Conservation (phyloP, 2,329 filamentous ascomycete species). For the Trichoderma polysporum region DNA sequence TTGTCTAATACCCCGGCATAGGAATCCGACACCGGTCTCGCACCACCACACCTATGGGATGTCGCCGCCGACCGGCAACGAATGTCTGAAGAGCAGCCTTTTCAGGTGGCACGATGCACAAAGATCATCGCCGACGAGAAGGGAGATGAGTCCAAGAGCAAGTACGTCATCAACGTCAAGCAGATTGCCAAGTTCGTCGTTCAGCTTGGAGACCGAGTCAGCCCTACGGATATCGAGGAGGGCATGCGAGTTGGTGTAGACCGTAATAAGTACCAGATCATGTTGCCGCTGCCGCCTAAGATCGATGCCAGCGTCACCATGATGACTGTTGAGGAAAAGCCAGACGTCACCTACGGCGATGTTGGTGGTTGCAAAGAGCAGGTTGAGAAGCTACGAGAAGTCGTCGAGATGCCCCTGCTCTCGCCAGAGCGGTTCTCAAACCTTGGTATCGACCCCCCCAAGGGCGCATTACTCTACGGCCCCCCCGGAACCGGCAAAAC, state of each 20-base stretch:
- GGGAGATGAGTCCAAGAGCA: constrained; percentile 91
- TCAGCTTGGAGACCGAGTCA: constrained; percentile 93
- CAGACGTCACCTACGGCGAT: constrained; percentile 97
- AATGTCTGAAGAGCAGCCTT: constrained; percentile 96
- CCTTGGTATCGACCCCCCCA: constrained; percentile 97
- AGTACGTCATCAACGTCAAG: constrained; percentile 99
- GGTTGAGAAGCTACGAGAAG: constrained; percentile 97
- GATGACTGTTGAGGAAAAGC: constrained; percentile 99
- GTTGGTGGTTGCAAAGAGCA: constrained; percentile 99
- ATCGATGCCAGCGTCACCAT: constrained; percentile 99
- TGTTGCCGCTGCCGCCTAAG: constrained; percentile 92
- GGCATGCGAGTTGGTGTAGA: constrained; percentile 99
- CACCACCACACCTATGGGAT: constrained; percentile 98
- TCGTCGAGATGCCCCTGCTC: constrained; percentile 96
- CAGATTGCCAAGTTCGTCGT: constrained; percentile 99
- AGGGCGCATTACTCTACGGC: constrained; percentile 94
- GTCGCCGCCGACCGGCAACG: constrained; percentile 96
- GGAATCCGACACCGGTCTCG: constrained; percentile 98
- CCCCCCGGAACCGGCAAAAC: constrained; percentile 99
- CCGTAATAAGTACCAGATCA: constrained; percentile 98
- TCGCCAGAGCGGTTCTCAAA: constrained; percentile 97
- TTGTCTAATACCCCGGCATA: constrained; percentile 38
- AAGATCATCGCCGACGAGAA: constrained; percentile 99
- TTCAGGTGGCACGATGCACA: constrained; percentile 96
- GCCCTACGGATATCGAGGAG: constrained; percentile 98